Evolutionary conservation across 129 eudicot species (phyloP), one percentile per base, ranked within the genome.

Genomic region (Smallanthus sonchifolius): DNA sequence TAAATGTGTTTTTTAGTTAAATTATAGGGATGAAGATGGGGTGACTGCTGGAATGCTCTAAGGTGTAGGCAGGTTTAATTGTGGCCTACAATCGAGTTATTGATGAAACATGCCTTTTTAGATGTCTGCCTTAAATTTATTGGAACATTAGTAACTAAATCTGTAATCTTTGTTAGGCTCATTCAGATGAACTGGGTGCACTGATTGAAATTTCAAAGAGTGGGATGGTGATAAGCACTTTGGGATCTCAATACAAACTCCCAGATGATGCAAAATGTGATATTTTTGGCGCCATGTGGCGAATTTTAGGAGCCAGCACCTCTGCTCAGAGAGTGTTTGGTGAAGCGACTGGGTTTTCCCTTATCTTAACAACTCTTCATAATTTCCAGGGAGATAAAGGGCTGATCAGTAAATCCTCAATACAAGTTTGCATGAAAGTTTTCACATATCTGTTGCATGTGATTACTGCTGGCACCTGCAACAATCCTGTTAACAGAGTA

Each of bases 271-370:
- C 97, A 64, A 91, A 82, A 80, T 95, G 94, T 61, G 99, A 95
- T 77, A 82, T 85, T 71, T 88, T 88, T 76, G 99, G 95, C 77
- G 90, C 97, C 75, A 45, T 95, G 61, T 95, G 99, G 97, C 99
- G 99, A 64, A 83, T 91, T 69, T 74, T 95, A 69, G 96, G 91
- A 62, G 86, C 76, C 62, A 91, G 86, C 77, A 69, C 48, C 44
- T 82, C 96, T n/a, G 91, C 94, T 72, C 97, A 88, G 83, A 88
- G 87, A 83, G 96, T 91, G 64, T 95, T 95, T 62, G 99, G 99
- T 80, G 99, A 95, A 85, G 87, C 92, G 56, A 88, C 99, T 59
- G 99, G 99, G 43, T 95, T 95, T 73, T 89, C 99, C 52, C 94
- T 95, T 64, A 45, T 95, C 72, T 56, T 91, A 42, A 95, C 99